These are phyloP conservation scores for Volvariella volvacea DNA, from an alignment of 1,284 basidiomycete species.

Conservation along the genomic window DNA sequence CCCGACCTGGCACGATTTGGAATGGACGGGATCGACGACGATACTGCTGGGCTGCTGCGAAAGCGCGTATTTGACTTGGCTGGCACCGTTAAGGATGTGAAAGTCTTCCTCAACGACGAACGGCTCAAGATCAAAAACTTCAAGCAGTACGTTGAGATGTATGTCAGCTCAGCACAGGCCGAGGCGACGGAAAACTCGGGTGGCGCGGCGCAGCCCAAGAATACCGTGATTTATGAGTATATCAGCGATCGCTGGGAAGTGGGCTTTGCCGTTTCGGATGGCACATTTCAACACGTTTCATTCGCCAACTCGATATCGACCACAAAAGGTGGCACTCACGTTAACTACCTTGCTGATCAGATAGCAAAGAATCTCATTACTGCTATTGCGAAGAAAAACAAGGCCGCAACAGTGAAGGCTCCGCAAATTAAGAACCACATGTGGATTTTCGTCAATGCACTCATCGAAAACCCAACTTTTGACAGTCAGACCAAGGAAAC, in stretches of 20 bases:
- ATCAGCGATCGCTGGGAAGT: constrained; percentile 89
- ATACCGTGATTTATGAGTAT: constrained; percentile 78
- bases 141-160: constrained; percentile 97
- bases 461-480: constrained; percentile 98
- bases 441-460: constrained; percentile 96
- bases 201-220: constrained; percentile 72
- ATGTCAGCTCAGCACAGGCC: constrained; percentile 69
- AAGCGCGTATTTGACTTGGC: constrained; percentile 98
- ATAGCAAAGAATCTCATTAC: constrained; percentile 81
- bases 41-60: constrained; percentile 85
- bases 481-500: constrained; percentile 99
- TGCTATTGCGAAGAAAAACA: constrained; percentile 93
- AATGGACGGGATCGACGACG: constrained; percentile 89
- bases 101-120: constrained; percentile 92
- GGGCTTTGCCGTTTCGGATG: constrained; percentile 91
- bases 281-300: constrained; percentile 88
- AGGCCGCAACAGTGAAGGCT: constrained; percentile 87
- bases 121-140: constrained; percentile 92
- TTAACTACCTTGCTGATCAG: constrained; percentile 83
- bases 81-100: constrained; percentile 89
- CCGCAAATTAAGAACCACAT: constrained; percentile 96
- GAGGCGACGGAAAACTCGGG: constrained; percentile 61
- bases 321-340: constrained; percentile 95
- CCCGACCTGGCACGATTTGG: constrained; percentile 92
- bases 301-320: constrained; percentile 99